Base-by-base conservation (phyloP, 2,329 filamentous ascomycete species). In the Fusarium pseudoanthophilum region DNA sequence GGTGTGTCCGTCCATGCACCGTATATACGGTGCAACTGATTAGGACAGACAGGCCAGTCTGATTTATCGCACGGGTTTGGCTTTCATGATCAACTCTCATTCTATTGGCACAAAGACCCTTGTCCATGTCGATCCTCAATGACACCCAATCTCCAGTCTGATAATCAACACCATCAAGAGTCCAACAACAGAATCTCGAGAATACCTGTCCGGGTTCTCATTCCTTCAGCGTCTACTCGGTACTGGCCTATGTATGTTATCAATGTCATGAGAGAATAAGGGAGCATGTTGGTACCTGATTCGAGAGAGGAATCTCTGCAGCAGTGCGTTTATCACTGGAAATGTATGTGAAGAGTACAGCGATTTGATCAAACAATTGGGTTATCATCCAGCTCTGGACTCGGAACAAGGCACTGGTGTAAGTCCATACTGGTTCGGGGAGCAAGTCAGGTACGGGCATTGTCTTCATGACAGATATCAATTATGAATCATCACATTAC, bases 81-180 rank as follows among this genome's bases (percentile, higher is more conserved):
- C 56, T 62, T 68, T 51, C 26, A 26, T 26, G 26, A 26, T 26
- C 59, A 65, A 18, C 34, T 11, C 10, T 26, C 15, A 11, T 9
- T 37, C 30, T 37, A 69, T 70, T 65, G 65, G 66, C 8, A 24
- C 9, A 14, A 16, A 26, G 24, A 59, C 45, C 67, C 67, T 45
- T 69, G 67, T 52, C 37, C 34, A 28, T 28, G 20, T 32, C 28
- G 26, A 51, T 20, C 24, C 37, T 26, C 43, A 69, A 65, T 69
- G 67, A 32, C 67, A 64, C 52, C 52, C 65, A 52, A 39, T 42
- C 11, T 34, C 42, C 28, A n/a, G 43, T 40, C 36, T n/a, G 28
- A 37, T 26, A 36, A 28, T 16, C 62, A 67, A 60, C 26, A 37
- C 36, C 18, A 34, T 16, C 61, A 68, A 55, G 34, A 53, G 30